Base-by-base conservation (phyloP, 1,284 basidiomycete species). In the Rhodotorula sp. region DNA sequence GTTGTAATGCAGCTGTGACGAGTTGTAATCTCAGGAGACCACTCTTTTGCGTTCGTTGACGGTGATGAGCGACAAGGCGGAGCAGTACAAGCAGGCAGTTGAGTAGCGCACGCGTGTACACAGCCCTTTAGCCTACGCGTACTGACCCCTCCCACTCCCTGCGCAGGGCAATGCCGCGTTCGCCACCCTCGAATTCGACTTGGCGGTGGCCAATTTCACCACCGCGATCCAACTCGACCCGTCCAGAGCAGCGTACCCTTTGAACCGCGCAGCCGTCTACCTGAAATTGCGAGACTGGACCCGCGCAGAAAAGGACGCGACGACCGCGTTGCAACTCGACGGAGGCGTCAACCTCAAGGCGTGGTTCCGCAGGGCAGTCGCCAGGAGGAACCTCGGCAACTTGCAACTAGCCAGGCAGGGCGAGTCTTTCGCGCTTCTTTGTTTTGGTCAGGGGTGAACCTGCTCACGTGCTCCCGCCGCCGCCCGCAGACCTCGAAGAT, bases 251-350 rank as follows among this genome's bases (percentile, higher is more conserved):
- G 90, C 89, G 0, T 88, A 87, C 75, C 86, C 87, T 48, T 83
- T 92, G 62, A 93, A 93, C 78, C 86, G 91, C 54, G 89, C 89
- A 17, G 89, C 89, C 44, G 89, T 90, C 33, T 91, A 91, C 82
- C 84, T 93, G 72, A 91, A 89, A 83, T 84, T 92, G 83, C 86
- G 6, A 85, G 12, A 80, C 90, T 61, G 75, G 72, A 67, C 68
- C 80, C 24, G 82, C 71, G 71, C 72, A 80, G n/a, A 82, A 81
- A 64, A 57, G 22, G 74, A 77, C 58, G 72, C 76, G 4, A 53
- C 71, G 0, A 73, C 56, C 29, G 73, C 74, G 7, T 44, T 77
- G 45, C 60, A 67, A 1, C 60, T 77, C 18, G 63, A 63, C 55
- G 71, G 63, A 20, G 65, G 55, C 89, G 89, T 75, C 18, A 56